Evolutionary conservation across 2,329 filamentous ascomycete species (phyloP).

Genomic region (Colletotrichum destructivum): DNA sequence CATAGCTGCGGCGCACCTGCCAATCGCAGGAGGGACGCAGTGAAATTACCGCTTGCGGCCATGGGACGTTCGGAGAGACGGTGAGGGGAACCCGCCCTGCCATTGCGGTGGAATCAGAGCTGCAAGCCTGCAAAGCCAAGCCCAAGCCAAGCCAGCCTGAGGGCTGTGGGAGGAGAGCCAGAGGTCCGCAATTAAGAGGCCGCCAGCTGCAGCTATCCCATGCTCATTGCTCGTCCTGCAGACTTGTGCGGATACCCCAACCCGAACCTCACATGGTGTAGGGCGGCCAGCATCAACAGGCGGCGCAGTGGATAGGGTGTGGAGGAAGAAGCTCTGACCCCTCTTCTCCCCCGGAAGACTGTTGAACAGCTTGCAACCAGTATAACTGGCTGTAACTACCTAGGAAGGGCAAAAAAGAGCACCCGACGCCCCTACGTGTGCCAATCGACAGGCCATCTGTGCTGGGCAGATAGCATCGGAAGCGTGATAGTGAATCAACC

Average conservation of each 20-base stretch:
- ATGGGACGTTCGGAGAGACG: conserved; percentile 21
- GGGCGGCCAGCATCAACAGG: conserved; percentile 25
- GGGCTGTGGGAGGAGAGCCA: conserved; percentile 18
- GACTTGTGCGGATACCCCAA: conserved; percentile 38
- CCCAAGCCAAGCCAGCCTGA: conserved; percentile 2
- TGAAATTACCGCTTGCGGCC: conserved; percentile 32
- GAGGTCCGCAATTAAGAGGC: conserved; percentile 42
- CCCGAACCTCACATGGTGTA: conserved; percentile 27
- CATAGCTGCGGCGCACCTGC: conserved; percentile 27
- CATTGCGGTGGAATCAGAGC: conserved; percentile 17
- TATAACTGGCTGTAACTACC: conserved; percentile 17
- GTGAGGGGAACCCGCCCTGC: conserved; percentile 28
- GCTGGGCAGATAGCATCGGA: conserved; percentile 16
- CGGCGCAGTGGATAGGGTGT: conserved; percentile 12
- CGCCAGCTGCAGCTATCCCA: conserved; percentile 40
- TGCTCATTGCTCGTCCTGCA: conserved; percentile 29
- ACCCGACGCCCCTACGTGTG: conserved; percentile 21
- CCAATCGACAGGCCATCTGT: conserved; percentile 29
- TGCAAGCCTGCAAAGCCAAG: conserved; percentile 34
- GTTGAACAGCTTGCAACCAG: conserved; percentile 34
- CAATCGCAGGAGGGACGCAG: conserved; percentile 32
- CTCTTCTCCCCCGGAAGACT: background rate
- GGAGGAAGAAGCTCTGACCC: conserved; percentile 32
- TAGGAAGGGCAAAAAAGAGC: conserved; percentile 18
- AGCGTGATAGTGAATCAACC: conserved; percentile 14